phyloP scores from a whole-genome alignment of 306 rosid species.

The Amphicarpaea edgeworthii region DNA sequence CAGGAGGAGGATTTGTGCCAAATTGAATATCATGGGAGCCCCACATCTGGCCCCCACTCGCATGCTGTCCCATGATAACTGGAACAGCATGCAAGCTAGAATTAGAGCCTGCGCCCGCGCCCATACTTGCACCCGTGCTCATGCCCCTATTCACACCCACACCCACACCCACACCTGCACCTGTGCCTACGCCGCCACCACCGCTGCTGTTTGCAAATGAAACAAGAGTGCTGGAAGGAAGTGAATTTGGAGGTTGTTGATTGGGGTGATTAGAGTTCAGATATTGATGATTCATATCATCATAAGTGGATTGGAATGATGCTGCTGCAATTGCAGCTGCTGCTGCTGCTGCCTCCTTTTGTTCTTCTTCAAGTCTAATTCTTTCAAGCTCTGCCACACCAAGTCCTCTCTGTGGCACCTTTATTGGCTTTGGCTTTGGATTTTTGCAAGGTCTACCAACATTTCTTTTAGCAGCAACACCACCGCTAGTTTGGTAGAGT shows the following conservation, averaged over 20 bases:
- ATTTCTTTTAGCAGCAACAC: background rate
- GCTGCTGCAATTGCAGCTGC: background rate
- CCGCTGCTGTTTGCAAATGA: background rate
- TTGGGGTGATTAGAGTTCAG: too few relatives aligned
- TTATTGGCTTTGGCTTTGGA: background rate
- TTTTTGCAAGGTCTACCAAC: slow-evolving; percentile 5
- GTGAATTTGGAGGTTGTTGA: background rate
- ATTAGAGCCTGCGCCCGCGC: too few relatives aligned
- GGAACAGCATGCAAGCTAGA: background rate
- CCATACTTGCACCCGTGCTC: too few relatives aligned
- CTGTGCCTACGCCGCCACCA: too few relatives aligned
- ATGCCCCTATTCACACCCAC: too few relatives aligned
- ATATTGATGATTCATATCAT: background rate
- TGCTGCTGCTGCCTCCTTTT: background rate
- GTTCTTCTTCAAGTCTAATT: slow-evolving; percentile 18
- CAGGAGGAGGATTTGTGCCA: too few relatives aligned
- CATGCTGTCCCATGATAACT: too few relatives aligned
- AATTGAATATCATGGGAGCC: background rate
- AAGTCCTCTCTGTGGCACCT: slow-evolving; percentile 25
- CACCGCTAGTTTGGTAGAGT: background rate
- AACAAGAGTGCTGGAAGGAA: background rate
- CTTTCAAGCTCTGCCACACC: slow-evolving; percentile 20
- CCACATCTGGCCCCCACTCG: background rate
- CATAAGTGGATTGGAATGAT: background rate
- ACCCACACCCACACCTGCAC: too few relatives aligned